Conservation (phyloP, 768 basidiomycete species). For the Termitomyces sp. region DNA sequence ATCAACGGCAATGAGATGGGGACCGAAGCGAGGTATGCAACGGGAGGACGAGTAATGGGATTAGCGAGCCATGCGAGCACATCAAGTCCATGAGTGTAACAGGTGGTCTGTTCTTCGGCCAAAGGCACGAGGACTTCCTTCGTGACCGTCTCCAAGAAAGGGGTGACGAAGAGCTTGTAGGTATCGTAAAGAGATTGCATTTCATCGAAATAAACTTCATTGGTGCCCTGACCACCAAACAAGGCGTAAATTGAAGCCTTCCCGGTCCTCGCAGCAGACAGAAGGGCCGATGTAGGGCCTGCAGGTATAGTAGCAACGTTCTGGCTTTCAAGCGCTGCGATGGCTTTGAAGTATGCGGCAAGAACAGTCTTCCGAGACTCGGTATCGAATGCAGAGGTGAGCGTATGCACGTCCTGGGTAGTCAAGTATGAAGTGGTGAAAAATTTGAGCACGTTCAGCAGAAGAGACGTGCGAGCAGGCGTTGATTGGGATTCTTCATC, state of each 20-base stretch:
- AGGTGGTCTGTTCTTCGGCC: slow-evolving; percentile 51
- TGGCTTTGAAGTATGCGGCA: slow-evolving; percentile 71
- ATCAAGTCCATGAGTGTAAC: slow-evolving; percentile 80
- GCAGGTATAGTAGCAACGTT: slow-evolving; percentile 50
- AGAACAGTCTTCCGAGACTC: slow-evolving; percentile 76
- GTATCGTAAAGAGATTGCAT: slow-evolving; percentile 87
- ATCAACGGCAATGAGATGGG: slow-evolving; percentile 95
- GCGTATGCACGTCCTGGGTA: slow-evolving; percentile 73
- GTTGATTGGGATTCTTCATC: slow-evolving; percentile 47
- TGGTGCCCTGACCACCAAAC: slow-evolving; percentile 97
- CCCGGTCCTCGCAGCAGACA: slow-evolving; percentile 53
- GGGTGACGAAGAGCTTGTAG: slow-evolving; percentile 80
- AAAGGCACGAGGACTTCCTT: slow-evolving; percentile 67
- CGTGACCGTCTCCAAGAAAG: slow-evolving; percentile 63
- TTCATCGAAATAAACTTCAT: slow-evolving; percentile 98
- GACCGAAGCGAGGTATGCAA: slow-evolving; percentile 85
- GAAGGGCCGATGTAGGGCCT: slow-evolving; percentile 60
- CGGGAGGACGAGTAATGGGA: slow-evolving; percentile 61
- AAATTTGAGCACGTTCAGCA: slow-evolving; percentile 68
- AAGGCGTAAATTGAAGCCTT: slow-evolving; percentile 82
- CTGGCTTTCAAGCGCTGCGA: slow-evolving; percentile 60
- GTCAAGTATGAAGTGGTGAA: slow-evolving; percentile 75
- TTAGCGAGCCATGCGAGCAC: slow-evolving; percentile 81
- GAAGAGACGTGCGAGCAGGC: slow-evolving; percentile 54
- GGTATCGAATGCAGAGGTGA: slow-evolving; percentile 68